phyloP scores from a whole-genome alignment of 1,284 basidiomycete species.

The Garcileccinum viscosum region DNA sequence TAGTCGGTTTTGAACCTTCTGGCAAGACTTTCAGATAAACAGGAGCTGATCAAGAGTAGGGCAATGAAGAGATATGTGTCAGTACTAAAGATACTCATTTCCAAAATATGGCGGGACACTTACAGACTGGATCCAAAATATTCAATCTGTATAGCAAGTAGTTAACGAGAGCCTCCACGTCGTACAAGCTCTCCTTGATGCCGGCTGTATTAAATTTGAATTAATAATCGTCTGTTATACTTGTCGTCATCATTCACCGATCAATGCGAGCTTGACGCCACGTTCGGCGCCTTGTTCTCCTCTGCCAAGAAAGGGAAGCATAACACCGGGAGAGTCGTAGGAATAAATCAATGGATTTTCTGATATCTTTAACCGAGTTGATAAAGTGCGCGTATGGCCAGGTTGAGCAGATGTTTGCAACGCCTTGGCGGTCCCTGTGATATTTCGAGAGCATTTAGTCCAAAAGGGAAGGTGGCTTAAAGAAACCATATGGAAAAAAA shows the following conservation, averaged over 20 bases:
- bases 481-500: not conserved
- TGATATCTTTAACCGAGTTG: slow-evolving; percentile 83
- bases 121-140: slow-evolving; percentile 73
- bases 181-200: slow-evolving; percentile 93
- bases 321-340: slow-evolving; percentile 95
- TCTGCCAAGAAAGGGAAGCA: slow-evolving; percentile 94
- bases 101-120: slow-evolving; percentile 37
- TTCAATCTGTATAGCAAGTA: slow-evolving; percentile 92
- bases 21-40: slow-evolving; percentile 74
- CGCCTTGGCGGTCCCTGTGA: slow-evolving; percentile 76
- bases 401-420: slow-evolving; percentile 89
- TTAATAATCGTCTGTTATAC: slow-evolving; percentile 2
- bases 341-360: slow-evolving; percentile 87
- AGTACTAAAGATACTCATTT: slow-evolving; percentile 9
- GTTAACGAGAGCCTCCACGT: slow-evolving; percentile 81
- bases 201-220: slow-evolving; percentile 65
- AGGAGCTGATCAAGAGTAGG: slow-evolving; percentile 50
- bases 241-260: slow-evolving; percentile 60
- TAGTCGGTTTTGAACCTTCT: slow-evolving; percentile 57
- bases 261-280: slow-evolving; percentile 91
- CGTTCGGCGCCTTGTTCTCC: slow-evolving; percentile 86
- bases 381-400: slow-evolving; percentile 84
- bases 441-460: not conserved
- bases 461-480: slow-evolving; percentile 1
- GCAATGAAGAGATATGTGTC: not conserved